phyloP scores from a whole-genome alignment of 805 yeast genomes.

The Alloascoidea africana region DNA sequence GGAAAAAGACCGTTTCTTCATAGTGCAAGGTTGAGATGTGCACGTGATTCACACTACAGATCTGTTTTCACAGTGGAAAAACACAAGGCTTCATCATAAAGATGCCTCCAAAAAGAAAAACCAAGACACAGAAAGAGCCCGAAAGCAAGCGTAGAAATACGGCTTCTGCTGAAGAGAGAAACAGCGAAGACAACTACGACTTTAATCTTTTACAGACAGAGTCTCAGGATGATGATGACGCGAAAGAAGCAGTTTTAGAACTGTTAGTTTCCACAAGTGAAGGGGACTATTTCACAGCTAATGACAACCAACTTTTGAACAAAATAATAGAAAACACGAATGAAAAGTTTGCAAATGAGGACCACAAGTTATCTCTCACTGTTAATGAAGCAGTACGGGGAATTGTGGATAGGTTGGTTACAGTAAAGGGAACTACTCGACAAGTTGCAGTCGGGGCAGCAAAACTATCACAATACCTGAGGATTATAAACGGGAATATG shows the following conservation, averaged over 20 bases:
- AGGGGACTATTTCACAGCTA: background rate
- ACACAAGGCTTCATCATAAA: too few species aligned
- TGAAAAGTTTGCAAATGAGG: background rate
- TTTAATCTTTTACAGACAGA: background rate
- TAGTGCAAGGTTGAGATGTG: too few species aligned
- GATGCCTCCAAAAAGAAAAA: constrained; percentile 1
- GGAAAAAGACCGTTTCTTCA: too few species aligned
- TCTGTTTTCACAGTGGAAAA: too few species aligned
- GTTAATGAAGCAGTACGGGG: constrained; percentile 1
- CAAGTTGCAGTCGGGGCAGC: background rate
- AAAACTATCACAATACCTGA: background rate
- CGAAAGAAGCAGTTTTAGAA: background rate
- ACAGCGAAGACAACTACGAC: background rate
- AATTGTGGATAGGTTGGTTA: background rate
- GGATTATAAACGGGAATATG: background rate
- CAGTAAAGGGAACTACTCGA: background rate
- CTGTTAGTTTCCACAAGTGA: constrained; percentile 1
- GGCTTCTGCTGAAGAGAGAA: background rate
- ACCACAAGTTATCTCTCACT: background rate
- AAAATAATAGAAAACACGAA: background rate
- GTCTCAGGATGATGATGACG: background rate
- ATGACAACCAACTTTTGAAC: background rate
- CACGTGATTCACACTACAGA: too few species aligned
- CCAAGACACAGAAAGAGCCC: background rate
- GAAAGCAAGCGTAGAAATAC: background rate